A percentile compares a stretch with the other conserved stretches of the same genome.
phyloP scores from a whole-genome alignment of 208 protist species.

The Acanthamoeba lenticulata region DNA sequence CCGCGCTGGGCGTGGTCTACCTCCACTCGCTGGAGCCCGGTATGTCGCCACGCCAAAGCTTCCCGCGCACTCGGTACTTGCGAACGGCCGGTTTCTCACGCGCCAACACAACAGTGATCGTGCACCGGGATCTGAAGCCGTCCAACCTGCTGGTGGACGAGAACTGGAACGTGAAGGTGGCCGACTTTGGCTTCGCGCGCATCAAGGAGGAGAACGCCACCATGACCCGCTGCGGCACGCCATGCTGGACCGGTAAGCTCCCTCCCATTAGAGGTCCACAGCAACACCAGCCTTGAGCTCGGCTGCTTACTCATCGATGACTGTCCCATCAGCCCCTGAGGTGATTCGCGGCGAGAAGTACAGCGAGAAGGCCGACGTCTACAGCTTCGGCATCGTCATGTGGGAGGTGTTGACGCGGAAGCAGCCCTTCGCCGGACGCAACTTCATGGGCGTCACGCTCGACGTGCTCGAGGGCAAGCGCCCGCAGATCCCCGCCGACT shows the following conservation, averaged over 20 bases:
- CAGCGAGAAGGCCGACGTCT: background rate
- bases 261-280: background rate
- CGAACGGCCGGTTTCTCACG: background rate
- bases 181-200: conserved; percentile 19
- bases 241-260: conserved; percentile 18
- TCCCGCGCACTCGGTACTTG: background rate
- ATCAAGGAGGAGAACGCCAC: conserved; percentile 51
- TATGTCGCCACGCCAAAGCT: background rate
- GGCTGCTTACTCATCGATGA: background rate
- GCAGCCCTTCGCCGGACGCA: conserved; percentile 36
- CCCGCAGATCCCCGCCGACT: conserved; percentile 38
- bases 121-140: conserved; percentile 34
- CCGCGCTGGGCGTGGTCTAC: conserved; percentile 81
- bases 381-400: conserved; percentile 45
- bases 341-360: background rate
- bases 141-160: conserved; percentile 43
- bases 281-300: background rate
- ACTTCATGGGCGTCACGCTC: conserved; percentile 58
- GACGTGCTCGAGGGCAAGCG: conserved; percentile 43
- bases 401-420: conserved; percentile 56
- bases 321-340: background rate
- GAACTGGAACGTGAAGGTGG: conserved; percentile 50
- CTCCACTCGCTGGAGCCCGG: conserved; percentile 76
- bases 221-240: conserved; percentile 37
- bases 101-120: background rate